Conservation (phyloP, 2,329 filamentous ascomycete genomes). For the Mycosphaerella sp. region DNA sequence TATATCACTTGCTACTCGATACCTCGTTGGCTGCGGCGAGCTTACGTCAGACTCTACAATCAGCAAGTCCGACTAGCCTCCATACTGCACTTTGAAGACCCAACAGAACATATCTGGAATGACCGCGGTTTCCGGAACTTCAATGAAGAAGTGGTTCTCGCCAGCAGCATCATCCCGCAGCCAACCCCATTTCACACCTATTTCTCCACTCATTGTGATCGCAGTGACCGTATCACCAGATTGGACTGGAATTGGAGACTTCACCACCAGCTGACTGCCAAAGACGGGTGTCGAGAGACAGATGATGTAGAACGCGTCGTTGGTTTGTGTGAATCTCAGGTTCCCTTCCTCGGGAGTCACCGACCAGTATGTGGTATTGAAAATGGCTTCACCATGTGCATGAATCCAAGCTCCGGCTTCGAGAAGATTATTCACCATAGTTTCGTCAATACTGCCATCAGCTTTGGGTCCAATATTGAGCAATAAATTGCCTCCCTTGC, state of each 20-base stretch:
- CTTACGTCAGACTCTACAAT: not conserved
- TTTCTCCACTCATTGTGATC: constrained; percentile 34
- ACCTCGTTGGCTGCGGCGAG: too few species aligned
- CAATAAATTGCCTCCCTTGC: constrained; percentile 27
- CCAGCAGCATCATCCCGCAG: constrained; percentile 24
- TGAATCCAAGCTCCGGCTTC: constrained; percentile 51
- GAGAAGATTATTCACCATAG: constrained; percentile 42
- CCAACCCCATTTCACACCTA: constrained; percentile 23
- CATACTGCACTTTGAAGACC: constrained; percentile 38
- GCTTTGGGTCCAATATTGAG: constrained; percentile 24
- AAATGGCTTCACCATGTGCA: constrained; percentile 49
- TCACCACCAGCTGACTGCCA: constrained; percentile 35
- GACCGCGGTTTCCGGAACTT: constrained; percentile 30
- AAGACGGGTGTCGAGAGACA: constrained; percentile 38
- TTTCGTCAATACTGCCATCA: constrained; percentile 9
- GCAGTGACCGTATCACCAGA: constrained; percentile 44
- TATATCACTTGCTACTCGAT: not conserved
- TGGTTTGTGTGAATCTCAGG: constrained; percentile 48
- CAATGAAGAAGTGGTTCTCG: constrained; percentile 26
- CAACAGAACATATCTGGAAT: constrained; percentile 37
- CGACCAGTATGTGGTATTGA: constrained; percentile 52
- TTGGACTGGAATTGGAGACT: constrained; percentile 43
- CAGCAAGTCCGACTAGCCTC: not conserved
- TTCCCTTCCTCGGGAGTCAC: constrained; percentile 41
- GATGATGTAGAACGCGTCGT: constrained; percentile 49